Conservation (phyloP, 306 rosid genomes). For the Carpinus fangiana region DNA sequence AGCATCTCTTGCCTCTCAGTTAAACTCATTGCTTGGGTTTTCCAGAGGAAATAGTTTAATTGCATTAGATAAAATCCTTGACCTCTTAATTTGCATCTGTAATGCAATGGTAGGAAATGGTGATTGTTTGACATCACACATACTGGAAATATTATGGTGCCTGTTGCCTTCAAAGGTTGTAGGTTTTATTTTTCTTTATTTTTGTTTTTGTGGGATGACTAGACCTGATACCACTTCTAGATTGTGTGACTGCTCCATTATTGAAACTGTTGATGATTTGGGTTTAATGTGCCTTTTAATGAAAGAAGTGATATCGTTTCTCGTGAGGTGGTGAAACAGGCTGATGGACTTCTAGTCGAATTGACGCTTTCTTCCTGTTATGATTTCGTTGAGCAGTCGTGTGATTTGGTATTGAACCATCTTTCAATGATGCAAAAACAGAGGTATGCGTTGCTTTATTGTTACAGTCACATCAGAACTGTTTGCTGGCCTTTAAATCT, state of each 20-base stretch:
- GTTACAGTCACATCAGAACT: conserved; percentile 6
- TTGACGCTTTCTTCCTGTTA: conserved; percentile 71
- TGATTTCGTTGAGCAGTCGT: conserved; percentile 74
- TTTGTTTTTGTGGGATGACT: not conserved
- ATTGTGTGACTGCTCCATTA: not conserved
- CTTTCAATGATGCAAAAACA: conserved; percentile 73
- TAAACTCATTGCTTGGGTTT: not conserved
- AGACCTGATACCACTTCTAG: not conserved
- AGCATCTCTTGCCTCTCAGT: not conserved
- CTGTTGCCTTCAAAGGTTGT: not conserved
- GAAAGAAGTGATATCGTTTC: conserved; percentile 20
- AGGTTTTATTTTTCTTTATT: not conserved
- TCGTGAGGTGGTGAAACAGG: conserved; percentile 56
- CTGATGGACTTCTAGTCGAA: conserved; percentile 86
- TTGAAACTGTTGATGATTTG: not conserved
- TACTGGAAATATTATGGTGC: not conserved
- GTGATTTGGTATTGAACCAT: conserved; percentile 75
- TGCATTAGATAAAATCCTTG: not conserved
- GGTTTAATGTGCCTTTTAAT: not conserved
- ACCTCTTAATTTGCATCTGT: not conserved
- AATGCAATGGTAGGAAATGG: not conserved
- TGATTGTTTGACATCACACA: not conserved
- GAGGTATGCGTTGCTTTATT: conserved; percentile 47
- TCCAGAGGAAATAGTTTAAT: not conserved
- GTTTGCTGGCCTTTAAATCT: conserved; percentile 7